Base-by-base conservation (phyloP, 2,329 filamentous ascomycete genomes). In the Atkinsonella texensis region DNA sequence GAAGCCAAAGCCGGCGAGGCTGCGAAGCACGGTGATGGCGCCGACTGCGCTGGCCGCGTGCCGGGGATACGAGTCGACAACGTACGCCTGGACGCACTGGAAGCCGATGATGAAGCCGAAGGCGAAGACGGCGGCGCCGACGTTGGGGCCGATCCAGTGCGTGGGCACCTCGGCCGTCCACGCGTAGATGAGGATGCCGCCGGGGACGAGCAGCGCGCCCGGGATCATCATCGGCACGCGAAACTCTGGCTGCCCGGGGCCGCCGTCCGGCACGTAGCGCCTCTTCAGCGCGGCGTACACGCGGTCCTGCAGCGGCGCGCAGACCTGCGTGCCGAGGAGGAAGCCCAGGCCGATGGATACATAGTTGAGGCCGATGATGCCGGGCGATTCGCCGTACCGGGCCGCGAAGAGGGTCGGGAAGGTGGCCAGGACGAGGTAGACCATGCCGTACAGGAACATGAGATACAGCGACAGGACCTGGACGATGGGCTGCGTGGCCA, bases 381-480 rank as follows among this genome's bases (percentile, higher is more conserved):
- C 65, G 2, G 66, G 65, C 39, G 72, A 69, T 79, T 81, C 84
- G 46, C 77, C 76, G 35, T 83, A 74, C 11, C 71, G 55, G 56
- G 79, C 73, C 52, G 73, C 66, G 61, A 84, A 86, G 41, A 81
- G 77, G 55, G 71, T 67, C 12, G 74, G 72, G 31, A 76, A 66
- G 0, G 73, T 70, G 9, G 70, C 70, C 3, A 77, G 65, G 51
- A 74, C 68, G 60, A 77, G 72, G 61, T 83, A 84, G 1, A 82
- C 63, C 44, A 81, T 76, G 1, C 79, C 80, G 59, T 81, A 83
- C 58, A 75, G 74, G 60, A 85, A 85, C 44, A 73, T 76, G n/a
- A 80, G 77, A 62, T 86, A 86, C 0, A 85, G 60, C 1, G 81
- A 77, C 43, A 87, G 71, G 11, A 83, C 70, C 58, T 84, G 78